Base-by-base conservation (phyloP, 306 rosid species). In the Astragalus membranaceus region DNA sequence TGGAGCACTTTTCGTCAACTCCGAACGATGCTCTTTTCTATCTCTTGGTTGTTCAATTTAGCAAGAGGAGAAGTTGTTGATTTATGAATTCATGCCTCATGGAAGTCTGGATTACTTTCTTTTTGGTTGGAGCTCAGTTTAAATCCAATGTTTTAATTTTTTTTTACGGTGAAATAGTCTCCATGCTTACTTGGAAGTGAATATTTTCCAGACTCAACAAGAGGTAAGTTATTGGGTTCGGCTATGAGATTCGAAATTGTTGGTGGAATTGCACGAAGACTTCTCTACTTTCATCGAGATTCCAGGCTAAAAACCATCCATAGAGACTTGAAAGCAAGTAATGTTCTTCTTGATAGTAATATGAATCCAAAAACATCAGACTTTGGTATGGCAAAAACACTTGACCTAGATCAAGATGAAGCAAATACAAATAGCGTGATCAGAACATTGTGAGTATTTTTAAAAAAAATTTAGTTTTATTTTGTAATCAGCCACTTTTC, bases 351-450 rank as follows among this genome's bases (percentile, higher is more conserved):
- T 10, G 88, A 87, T 44, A 10, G 9, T 4, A 59, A 80, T 20
- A 39, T 87, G 83, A 78, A 80, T 13, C 85, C 88, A 2, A 82
- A 82, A 73, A 80, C 83, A 51, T 82, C 86, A 1, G 89, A 87
- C 39, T 87, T 85, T 52, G 86, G 92, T 43, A 12, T 80, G 0
- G 89, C 89, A 1, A 72, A 87, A 32, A 73, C 68, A 30, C 79
- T 83, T 12, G 78, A 85, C 10, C 65, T 73, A 36, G 89, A 85
- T 52, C 86, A 82, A 33, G 75, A 29, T 15, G 83, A 67, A 10
- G 86, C 71, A 17, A 87, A 75, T 15, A 87, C 89, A 3, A 78
- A 32, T 7, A 76, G 82, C 50, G 82, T 85, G 8, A 75, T 74
- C 9, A 89, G 89, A 54, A 87, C 92, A 46, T 81, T 62, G 89